Base-by-base conservation (phyloP, 2,329 filamentous ascomycete species). In the Trichoderma semiorbis region DNA sequence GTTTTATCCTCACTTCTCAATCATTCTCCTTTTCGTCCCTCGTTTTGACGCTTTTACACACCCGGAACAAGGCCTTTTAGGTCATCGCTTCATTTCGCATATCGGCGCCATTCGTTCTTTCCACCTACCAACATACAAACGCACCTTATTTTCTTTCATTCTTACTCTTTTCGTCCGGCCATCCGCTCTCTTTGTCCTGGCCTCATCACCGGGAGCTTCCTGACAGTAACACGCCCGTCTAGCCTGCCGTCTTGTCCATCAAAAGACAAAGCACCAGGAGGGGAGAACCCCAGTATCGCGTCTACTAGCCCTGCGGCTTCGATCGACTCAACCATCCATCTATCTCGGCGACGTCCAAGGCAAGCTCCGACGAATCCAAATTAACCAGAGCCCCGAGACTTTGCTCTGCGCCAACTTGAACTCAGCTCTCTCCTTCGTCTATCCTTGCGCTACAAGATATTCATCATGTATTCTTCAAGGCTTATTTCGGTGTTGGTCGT, bases 401-500 rank as follows among this genome's bases (percentile, higher is more conserved):
- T 43, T 71, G 53, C 61, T 66, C 34, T 43, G 16, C 26, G 32
- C 36, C 55, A 57, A 69, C 43, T 24, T 24, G 18, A 58, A 58
- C 53, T 50, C 30, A 39, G 21, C 21, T n/a, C 26, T 61, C 8
- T 50, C n/a, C 26, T 26, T 34, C 28, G 1, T 30, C 32, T n/a
- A 47, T 34, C 26, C 21, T 66, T 36, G 3, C 34, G 28, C 32
- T 32, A 14, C 50, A 21, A 57, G 18, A 63, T 75, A 74, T 77
- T 50, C 47, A 81, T 66, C 70, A 89, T 89, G 87, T 84, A 85
- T 77, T 79, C 83, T 32, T 80, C 79, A 69, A 83, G 82, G 71
- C 75, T 85, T 64, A 72, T 87, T 39, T 81, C 84, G 76, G 77
- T 88, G 72, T 78, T 89, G 71, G 76, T 88, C 73, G 79, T 87